Conservation (phyloP, 257 asterid species). For the Voacanga thouarsii region DNA sequence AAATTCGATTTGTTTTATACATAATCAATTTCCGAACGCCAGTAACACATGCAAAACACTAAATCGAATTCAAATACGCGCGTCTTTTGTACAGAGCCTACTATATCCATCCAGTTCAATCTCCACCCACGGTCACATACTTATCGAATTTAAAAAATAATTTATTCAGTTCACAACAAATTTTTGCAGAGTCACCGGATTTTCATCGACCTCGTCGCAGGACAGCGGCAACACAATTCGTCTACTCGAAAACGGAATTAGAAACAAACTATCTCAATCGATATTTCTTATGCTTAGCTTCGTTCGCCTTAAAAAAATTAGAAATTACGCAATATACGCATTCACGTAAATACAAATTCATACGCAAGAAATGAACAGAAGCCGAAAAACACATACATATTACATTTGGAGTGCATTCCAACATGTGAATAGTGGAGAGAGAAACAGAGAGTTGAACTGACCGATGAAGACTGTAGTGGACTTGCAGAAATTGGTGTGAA, state of each 20-base stretch:
- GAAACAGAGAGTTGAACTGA: constrained; percentile 12
- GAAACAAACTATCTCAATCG: neutral
- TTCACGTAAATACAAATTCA: neutral
- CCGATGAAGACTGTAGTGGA: constrained; percentile 14
- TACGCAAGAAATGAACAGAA: neutral
- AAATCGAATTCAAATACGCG: neutral
- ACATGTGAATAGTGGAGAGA: neutral
- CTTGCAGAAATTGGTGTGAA: neutral
- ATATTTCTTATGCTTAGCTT: constrained; percentile 12
- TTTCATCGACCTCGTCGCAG: constrained; percentile 8
- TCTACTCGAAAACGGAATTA: neutral
- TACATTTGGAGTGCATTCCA: neutral
- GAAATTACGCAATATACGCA: neutral
- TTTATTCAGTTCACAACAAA: neutral
- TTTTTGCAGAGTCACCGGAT: neutral
- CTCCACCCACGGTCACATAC: neutral
- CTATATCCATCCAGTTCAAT: neutral
- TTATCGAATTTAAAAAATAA: neutral
- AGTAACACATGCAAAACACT: neutral
- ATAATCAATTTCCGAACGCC: neutral
- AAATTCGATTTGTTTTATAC: neutral
- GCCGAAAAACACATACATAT: neutral
- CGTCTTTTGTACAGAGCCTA: too few relatives aligned
- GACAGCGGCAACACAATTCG: neutral
- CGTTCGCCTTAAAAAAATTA: neutral